Conservation (phyloP, 148 eudicot species). For the Suaeda aralocaspica region DNA sequence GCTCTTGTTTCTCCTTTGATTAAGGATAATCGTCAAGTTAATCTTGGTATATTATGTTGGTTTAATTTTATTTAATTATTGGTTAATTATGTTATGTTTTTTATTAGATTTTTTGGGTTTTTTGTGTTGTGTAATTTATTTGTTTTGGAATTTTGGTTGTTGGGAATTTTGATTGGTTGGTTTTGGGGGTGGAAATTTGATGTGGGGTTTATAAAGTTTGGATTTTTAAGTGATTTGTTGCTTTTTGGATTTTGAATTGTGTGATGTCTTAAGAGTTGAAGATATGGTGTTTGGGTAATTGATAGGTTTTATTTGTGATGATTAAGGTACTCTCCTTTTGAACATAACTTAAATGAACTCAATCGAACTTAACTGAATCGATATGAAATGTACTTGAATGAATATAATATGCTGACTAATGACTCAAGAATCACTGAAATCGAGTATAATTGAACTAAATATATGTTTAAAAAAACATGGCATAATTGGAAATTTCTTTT, state of each 20-base stretch:
- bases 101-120: neutral
- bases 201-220: neutral
- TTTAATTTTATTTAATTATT: neutral
- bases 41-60: conserved; percentile 43
- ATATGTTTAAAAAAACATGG: too few species aligned
- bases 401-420: too few species aligned
- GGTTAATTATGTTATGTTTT: neutral
- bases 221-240: neutral
- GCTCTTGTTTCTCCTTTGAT: conserved; percentile 50
- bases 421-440: too few species aligned
- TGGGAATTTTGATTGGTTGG: neutral
- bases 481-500: too few species aligned
- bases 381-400: too few species aligned
- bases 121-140: neutral
- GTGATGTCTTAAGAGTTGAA: neutral
- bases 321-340: too few species aligned
- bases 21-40: conserved; percentile 48
- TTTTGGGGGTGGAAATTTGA: neutral
- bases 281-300: neutral
- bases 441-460: too few species aligned
- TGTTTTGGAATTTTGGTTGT: neutral
- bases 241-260: neutral
- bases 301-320: neutral
- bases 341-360: too few species aligned
- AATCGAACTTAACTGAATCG: too few species aligned